Percentiles rank a stretch among this genome's conserved stretches.
Evolutionary conservation across 1,139 yeast species (phyloP).

Genomic region (Yamadazyma sp.): DNA sequence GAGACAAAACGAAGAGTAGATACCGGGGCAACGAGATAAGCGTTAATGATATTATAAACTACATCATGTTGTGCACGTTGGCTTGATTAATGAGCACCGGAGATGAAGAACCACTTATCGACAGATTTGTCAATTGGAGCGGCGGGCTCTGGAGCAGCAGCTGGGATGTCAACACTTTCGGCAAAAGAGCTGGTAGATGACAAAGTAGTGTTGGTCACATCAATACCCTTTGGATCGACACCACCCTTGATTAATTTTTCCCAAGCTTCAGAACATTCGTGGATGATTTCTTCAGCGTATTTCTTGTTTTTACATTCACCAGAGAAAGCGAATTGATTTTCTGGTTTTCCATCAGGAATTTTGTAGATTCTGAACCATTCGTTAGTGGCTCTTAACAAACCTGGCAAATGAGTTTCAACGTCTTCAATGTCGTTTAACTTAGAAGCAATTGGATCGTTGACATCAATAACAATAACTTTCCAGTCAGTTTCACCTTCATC

Average conservation of each 20-base stretch:
- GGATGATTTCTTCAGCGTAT: constrained; percentile 68
- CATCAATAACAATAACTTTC: constrained; percentile 88
- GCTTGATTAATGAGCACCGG: constrained; percentile 61
- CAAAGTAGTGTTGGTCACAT: constrained; percentile 74
- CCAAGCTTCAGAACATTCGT: constrained; percentile 84
- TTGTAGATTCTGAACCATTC: constrained; percentile 96
- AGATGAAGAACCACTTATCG: constrained; percentile 98
- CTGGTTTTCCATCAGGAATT: constrained; percentile 90
- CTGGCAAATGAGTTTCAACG: constrained; percentile 81
- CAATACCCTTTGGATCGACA: constrained; percentile 53
- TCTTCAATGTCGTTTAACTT: constrained; percentile 78
- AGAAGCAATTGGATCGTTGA: constrained; percentile 75
- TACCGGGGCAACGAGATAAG: too few relatives aligned
- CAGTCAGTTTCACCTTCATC: constrained; percentile 99
- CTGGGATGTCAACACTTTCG: constrained; percentile 59
- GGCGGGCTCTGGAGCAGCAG: constrained; percentile 69
- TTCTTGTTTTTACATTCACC: constrained; percentile 74
- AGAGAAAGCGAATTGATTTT: constrained; percentile 80
- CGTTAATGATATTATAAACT: background rate
- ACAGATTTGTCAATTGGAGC: constrained; percentile 96
- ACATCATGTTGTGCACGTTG: background rate
- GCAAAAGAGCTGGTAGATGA: constrained; percentile 53
- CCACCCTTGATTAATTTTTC: constrained; percentile 59
- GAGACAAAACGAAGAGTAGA: background rate
- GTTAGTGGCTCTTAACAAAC: constrained; percentile 77